phyloP scores from a whole-genome alignment of 164 flowering plant genomes.

The Nymphaea thermarum region DNA sequence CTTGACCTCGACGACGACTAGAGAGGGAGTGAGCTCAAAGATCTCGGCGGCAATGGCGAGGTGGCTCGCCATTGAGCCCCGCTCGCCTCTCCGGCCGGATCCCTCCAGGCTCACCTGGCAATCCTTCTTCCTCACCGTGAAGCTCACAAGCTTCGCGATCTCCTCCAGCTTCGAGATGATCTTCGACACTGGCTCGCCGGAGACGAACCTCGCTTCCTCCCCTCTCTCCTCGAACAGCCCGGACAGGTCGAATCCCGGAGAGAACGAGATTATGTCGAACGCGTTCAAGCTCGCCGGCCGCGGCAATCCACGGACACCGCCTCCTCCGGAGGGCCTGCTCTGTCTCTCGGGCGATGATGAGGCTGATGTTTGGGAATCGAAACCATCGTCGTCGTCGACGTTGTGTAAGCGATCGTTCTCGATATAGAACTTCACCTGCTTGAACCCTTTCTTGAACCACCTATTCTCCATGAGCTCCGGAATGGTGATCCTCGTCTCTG shows the following conservation, averaged over 20 bases:
- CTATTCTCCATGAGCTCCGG: conserved; percentile 18
- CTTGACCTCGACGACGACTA: conserved; percentile 84
- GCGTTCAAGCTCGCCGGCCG: conserved; percentile 21
- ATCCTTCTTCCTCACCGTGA: conserved; percentile 63
- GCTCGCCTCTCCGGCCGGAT: conserved; percentile 45
- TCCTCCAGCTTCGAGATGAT: conserved; percentile 78
- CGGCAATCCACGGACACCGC: conserved; percentile 6
- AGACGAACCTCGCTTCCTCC: conserved; percentile 44
- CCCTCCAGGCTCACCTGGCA: conserved; percentile 72
- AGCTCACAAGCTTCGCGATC: conserved; percentile 72
- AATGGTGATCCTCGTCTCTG: conserved; percentile 14
- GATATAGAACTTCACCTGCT: conserved; percentile 14
- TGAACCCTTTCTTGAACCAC: conserved; percentile 25
- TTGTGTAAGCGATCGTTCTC: conserved; percentile 14
- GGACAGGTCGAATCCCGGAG: conserved; percentile 17
- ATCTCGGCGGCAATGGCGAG: conserved; percentile 76
- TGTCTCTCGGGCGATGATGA: neutral
- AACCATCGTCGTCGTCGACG: conserved; percentile 4
- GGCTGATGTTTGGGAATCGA: neutral
- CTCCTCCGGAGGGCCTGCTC: neutral
- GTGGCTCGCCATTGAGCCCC: conserved; percentile 28
- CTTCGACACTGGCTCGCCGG: conserved; percentile 56
- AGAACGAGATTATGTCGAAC: conserved; percentile 19
- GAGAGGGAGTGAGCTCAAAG: conserved; percentile 66
- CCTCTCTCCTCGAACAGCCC: conserved; percentile 31